A percentile compares a stretch with the other conserved stretches of the same genome.
phyloP scores from a whole-genome alignment of 345 rosid species.

The Noccaea bulbosa region DNA sequence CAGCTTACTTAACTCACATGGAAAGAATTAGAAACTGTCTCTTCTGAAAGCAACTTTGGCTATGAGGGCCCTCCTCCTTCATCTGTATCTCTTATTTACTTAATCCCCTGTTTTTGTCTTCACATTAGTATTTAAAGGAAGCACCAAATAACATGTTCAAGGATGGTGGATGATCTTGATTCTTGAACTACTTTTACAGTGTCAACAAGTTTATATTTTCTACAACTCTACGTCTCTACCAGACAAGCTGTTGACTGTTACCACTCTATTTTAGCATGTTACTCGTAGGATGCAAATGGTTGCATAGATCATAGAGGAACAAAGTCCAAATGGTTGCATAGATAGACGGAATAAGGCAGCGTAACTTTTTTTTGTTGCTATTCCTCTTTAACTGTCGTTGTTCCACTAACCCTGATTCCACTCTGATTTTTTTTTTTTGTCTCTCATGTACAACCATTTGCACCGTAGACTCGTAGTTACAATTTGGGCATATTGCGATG shows the following conservation, averaged over 20 bases:
- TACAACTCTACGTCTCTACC: neutral
- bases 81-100: neutral
- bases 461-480: too few relatives aligned
- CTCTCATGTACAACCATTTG: too few relatives aligned
- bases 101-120: neutral
- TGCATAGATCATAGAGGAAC: too few relatives aligned
- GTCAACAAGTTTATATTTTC: neutral
- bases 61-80: constrained; percentile 16
- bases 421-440: too few relatives aligned
- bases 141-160: neutral
- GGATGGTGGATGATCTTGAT: neutral
- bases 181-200: neutral
- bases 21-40: constrained; percentile 26
- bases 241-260: neutral
- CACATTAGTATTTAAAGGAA: neutral
- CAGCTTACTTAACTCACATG: constrained; percentile 39
- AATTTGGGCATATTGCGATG: too few relatives aligned
- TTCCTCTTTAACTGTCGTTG: too few relatives aligned
- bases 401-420: too few relatives aligned
- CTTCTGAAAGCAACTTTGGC: constrained; percentile 29
- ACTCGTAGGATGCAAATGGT: too few relatives aligned
- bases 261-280: too few relatives aligned
- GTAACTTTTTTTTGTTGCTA: too few relatives aligned
- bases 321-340: too few relatives aligned
- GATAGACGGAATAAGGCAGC: too few relatives aligned